A percentile compares a stretch with the other conserved stretches of the same genome.
Conservation (phyloP, 2,329 filamentous ascomycete species). For the Nemania bipapillata region DNA sequence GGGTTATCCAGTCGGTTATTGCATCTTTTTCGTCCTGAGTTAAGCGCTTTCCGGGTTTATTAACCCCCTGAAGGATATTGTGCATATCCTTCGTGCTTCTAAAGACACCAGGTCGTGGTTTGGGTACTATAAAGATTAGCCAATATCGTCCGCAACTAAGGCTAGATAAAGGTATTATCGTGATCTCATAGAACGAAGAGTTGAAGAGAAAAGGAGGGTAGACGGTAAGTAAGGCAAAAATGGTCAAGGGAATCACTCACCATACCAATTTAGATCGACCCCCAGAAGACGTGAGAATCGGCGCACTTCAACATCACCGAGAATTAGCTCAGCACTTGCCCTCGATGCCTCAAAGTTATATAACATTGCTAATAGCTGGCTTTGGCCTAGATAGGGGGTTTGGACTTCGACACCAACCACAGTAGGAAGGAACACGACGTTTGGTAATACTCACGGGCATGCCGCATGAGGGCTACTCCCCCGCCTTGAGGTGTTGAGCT, state of each 20-base stretch:
- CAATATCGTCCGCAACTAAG: background rate
- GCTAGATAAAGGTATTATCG: background rate
- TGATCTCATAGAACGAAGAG: background rate
- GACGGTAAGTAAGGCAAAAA: background rate
- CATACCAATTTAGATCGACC: constrained; percentile 77
- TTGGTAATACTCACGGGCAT: constrained; percentile 68
- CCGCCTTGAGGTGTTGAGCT: constrained; percentile 84
- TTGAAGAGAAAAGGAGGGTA: background rate
- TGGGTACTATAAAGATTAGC: constrained; percentile 67
- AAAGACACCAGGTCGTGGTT: constrained; percentile 81
- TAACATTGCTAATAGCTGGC: background rate
- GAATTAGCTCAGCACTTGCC: background rate
- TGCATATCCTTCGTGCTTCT: constrained; percentile 87
- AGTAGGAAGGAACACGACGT: background rate
- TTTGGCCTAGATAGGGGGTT: background rate
- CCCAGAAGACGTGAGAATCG: constrained; percentile 74
- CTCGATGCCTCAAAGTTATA: background rate
- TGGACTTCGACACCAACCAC: background rate
- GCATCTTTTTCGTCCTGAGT: constrained; percentile 68
- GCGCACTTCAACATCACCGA: constrained; percentile 2
- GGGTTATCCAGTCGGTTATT: constrained; percentile 77
- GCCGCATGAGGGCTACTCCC: constrained; percentile 83
- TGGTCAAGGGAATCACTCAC: constrained; percentile 2
- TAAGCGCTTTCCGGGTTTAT: constrained; percentile 71
- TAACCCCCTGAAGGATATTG: constrained; percentile 87